These are phyloP conservation scores for Entonaema liquescens DNA, from an alignment of 495 filamentous ascomycete genomes.

Conservation along the genomic window DNA sequence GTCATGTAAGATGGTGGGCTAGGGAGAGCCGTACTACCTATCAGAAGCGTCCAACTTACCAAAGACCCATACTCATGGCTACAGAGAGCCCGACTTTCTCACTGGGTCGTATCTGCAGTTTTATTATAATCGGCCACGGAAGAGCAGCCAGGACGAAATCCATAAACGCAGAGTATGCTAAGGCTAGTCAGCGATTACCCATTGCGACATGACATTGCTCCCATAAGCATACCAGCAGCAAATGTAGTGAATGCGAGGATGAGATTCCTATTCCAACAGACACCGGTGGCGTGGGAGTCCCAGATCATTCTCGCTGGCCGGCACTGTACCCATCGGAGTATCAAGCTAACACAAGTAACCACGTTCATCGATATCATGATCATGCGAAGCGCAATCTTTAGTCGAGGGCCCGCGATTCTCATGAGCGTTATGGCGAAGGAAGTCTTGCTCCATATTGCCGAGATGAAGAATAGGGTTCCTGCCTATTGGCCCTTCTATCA, in stretches of 20 bases:
- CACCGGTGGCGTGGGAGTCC: slow-evolving; percentile 42
- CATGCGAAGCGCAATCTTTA: slow-evolving; percentile 14
- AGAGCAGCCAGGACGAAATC: slow-evolving; percentile 50
- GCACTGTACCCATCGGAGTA: slow-evolving; percentile 50
- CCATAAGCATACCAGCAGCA: slow-evolving; percentile 4
- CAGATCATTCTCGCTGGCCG: slow-evolving; percentile 45
- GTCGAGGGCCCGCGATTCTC: background rate
- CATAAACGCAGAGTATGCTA: slow-evolving; percentile 47
- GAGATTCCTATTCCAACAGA: slow-evolving; percentile 45
- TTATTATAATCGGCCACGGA: slow-evolving; percentile 47
- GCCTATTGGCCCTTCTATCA: background rate
- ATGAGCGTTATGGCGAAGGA: background rate
- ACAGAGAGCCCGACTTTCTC: slow-evolving; percentile 49
- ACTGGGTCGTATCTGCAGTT: slow-evolving; percentile 47
- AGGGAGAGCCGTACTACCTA: background rate
- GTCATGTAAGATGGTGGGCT: background rate
- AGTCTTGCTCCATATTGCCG: background rate
- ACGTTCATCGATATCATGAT: slow-evolving; percentile 49
- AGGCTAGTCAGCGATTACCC: background rate
- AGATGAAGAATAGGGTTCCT: background rate
- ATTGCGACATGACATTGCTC: background rate
- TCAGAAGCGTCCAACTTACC: background rate
- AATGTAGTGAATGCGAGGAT: slow-evolving; percentile 30
- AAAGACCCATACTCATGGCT: background rate
- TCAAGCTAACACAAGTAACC: slow-evolving; percentile 45